These are phyloP conservation scores for Paraphoma chrysanthemicola DNA, from an alignment of 2,329 filamentous ascomycete species.

Conservation along the genomic window DNA sequence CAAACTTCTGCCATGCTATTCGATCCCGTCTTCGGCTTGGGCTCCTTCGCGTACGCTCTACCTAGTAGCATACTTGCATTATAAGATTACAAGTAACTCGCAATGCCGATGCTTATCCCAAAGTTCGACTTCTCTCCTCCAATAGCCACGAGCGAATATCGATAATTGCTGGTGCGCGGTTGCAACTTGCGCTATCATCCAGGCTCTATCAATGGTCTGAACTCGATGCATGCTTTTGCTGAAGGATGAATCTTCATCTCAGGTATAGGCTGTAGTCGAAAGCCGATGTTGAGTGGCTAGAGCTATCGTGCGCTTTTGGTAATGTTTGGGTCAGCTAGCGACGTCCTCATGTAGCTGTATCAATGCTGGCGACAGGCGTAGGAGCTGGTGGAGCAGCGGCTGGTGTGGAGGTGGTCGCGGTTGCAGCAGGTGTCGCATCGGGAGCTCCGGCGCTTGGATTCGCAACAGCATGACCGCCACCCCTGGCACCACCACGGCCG, in stretches of 20 bases:
- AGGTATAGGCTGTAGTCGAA: no score
- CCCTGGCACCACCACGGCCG: constrained; percentile 41
- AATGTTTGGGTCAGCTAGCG: not conserved
- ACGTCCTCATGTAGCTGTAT: constrained; percentile 17
- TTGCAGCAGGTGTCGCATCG: constrained; percentile 14
- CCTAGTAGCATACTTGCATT: not conserved
- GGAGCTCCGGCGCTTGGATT: constrained; percentile 8
- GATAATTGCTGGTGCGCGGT: no score
- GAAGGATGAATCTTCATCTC: no score
- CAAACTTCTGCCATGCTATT: not conserved
- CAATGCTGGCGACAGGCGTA: constrained; percentile 11
- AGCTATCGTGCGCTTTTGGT: not conserved
- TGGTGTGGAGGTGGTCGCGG: constrained; percentile 12
- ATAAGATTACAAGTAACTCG: not conserved
- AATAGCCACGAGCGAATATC: no score
- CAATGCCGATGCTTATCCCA: not conserved
- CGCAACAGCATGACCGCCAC: constrained; percentile 31
- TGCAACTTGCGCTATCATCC: no score
- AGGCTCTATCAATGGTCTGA: no score
- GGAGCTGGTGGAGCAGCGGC: not conserved
- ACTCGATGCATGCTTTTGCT: no score
- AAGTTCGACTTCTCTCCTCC: no score
- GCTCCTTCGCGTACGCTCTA: no score
- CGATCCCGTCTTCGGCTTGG: no score
- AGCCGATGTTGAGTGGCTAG: no score